Evolutionary conservation across 805 yeast genomes (phyloP).

Genomic region (Pichia ethanolica): DNA sequence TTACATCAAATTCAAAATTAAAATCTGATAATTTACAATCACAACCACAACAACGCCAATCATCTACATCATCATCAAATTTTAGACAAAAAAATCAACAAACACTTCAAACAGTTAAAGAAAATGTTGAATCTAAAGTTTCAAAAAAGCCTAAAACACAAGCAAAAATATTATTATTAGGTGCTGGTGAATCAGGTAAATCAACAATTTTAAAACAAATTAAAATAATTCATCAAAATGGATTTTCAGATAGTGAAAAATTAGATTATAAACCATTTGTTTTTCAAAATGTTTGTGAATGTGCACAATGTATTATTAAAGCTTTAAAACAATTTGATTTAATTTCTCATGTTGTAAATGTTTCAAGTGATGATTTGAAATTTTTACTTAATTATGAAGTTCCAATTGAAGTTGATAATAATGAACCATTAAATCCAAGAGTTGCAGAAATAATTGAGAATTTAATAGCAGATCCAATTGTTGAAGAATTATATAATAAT

Average conservation of each 20-base stretch:
- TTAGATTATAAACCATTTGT: constrained; percentile 72
- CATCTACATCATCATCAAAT: constrained; percentile 1
- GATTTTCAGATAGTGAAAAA: constrained; percentile 64
- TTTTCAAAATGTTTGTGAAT: constrained; percentile 67
- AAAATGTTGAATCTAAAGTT: constrained; percentile 4
- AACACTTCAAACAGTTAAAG: constrained; percentile 7
- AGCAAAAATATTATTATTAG: constrained; percentile 67
- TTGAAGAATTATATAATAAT: constrained; percentile 46
- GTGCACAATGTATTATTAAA: constrained; percentile 61
- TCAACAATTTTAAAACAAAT: constrained; percentile 77
- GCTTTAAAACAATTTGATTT: constrained; percentile 52
- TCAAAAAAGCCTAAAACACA: constrained; percentile 29
- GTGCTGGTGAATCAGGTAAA: constrained; percentile 87
- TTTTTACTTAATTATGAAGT: constrained; percentile 39
- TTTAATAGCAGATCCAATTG: constrained; percentile 53
- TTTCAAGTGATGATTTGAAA: constrained; percentile 34
- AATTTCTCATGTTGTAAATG: constrained; percentile 27
- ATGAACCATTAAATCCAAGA: constrained; percentile 38
- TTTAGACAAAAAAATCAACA: neutral
- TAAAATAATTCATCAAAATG: constrained; percentile 68
- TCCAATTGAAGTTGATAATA: constrained; percentile 46
- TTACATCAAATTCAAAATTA: neutral
- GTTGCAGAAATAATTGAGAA: constrained; percentile 42
- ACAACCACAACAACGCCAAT: neutral
- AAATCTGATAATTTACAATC: neutral